Base-by-base conservation (phyloP, 495 filamentous ascomycete genomes). In the Lophiostoma macrostomum region DNA sequence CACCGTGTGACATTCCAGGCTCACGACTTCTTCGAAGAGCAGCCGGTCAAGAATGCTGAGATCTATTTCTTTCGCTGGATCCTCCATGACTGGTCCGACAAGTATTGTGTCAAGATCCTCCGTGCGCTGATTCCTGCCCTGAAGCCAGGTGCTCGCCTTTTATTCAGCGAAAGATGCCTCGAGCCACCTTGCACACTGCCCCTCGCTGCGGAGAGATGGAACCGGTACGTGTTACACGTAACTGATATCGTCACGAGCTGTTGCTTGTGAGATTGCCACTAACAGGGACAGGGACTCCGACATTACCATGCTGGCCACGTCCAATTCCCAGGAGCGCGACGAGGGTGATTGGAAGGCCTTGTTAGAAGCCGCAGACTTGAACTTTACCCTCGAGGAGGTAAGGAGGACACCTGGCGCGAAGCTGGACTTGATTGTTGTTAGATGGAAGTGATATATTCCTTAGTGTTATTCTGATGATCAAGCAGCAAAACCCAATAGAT, bases 311-410 rank as follows among this genome's bases (percentile, higher is more conserved):
- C 62, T 80, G 43, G 67, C 69, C 1, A 58, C 80, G 28, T 66
- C 79, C 23, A 81, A 81, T 52, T 71, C 77, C 6, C 74, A 75
- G 66, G 78, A 81, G 73, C 69, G 79, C 3, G 70, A 66, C 5
- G 73, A 73, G 52, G 56, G 40, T 3, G 78, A 77, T 45, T 82
- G 78, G 46, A 53, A 60, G 28, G 66, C 60, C 20, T 32, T 82
- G 25, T 82, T 82, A 56, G 48, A 64, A 46, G 59, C 61, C 12
- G 78, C 70, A 18, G 68, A 68, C 25, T 57, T 68, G 3, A 63
- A 73, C 5, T 77, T 73, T 42, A 60, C 56, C 53, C 57, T 51
- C 23, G 24, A 30, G 5, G 48, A 38, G n/a, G 48, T 38, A 18
- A 41, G 36, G 35, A 51, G 37, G 37, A 40, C 37, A 40, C 37